These are phyloP conservation scores for Graphium sp. DNA, from an alignment of 2,329 filamentous ascomycete species.

Conservation along the genomic window DNA sequence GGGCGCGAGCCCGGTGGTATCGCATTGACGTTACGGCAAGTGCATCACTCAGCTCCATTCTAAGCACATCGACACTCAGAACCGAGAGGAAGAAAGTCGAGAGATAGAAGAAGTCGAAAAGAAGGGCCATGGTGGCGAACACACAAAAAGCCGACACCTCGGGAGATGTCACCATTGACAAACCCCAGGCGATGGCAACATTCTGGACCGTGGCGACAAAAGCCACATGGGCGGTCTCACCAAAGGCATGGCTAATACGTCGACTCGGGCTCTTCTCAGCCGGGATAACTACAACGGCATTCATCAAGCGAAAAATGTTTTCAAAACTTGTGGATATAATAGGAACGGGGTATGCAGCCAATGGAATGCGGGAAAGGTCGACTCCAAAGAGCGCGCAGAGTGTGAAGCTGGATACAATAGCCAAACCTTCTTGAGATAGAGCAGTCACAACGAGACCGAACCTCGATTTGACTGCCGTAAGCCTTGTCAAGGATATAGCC, in stretches of 20 bases:
- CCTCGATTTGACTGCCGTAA: conserved; percentile 61
- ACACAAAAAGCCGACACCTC: conserved; percentile 61
- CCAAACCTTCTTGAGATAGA: conserved; percentile 51
- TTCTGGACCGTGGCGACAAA: conserved; percentile 54
- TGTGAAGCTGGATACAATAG: conserved; percentile 65
- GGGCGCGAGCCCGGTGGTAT: conserved; percentile 9
- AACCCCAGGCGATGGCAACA: conserved; percentile 42
- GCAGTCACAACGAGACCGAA: conserved; percentile 57
- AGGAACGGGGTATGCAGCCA: conserved; percentile 61
- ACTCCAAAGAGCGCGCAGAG: conserved; percentile 61
- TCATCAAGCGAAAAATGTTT: conserved; percentile 65
- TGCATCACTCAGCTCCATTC: conserved; percentile 60
- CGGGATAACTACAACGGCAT: conserved; percentile 57
- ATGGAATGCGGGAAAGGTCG: conserved; percentile 58
- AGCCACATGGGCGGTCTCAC: conserved; percentile 54
- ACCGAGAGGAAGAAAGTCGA: conserved; percentile 69
- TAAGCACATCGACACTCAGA: conserved; percentile 60
- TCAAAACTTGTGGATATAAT: conserved; percentile 62
- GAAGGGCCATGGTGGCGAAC: conserved; percentile 57
- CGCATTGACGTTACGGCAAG: conserved; percentile 29
- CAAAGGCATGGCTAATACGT: conserved; percentile 58
- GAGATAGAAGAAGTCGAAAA: conserved; percentile 64
- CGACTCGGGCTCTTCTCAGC: conserved; percentile 50
- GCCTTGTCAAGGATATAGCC: conserved; percentile 45
- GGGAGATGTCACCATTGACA: conserved; percentile 51